Evolutionary conservation across 2,329 filamentous ascomycete genomes (phyloP).

Genomic region (Neonectria hederae): DNA sequence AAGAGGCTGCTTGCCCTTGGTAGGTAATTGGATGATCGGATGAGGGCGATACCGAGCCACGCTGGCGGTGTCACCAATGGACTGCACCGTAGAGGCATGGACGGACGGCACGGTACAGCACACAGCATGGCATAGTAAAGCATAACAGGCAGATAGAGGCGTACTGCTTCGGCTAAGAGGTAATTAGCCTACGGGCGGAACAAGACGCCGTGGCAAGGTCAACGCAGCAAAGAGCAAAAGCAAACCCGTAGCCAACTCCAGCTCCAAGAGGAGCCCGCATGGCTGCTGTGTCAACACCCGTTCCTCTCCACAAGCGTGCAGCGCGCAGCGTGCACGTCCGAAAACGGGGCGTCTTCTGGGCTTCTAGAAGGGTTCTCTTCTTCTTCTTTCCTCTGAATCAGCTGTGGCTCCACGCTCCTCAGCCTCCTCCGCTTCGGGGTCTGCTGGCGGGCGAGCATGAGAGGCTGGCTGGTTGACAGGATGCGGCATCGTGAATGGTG

Average conservation of each 20-base stretch:
- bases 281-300: constrained; percentile 14
- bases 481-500: background rate
- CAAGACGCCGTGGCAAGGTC: constrained; percentile 4
- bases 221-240: background rate
- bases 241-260: no score
- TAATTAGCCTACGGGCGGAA: constrained; percentile 7
- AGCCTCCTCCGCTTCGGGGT: background rate
- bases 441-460: background rate
- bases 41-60: background rate
- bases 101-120: no score
- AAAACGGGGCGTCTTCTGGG: background rate
- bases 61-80: background rate
- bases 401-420: background rate
- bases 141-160: background rate
- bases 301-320: constrained; percentile 1
- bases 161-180: background rate
- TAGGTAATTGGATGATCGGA: background rate
- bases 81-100: background rate
- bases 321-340: background rate
- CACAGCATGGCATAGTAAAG: no score
- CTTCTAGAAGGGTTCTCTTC: constrained; percentile 11
- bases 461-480: background rate
- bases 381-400: background rate
- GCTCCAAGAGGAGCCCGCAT: background rate
- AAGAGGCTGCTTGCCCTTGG: background rate